Percentiles rank a stretch among this genome's conserved stretches.
These are phyloP conservation scores for Naegleria fowleri DNA, from an alignment of 208 protist genomes.

Conservation along the genomic window DNA sequence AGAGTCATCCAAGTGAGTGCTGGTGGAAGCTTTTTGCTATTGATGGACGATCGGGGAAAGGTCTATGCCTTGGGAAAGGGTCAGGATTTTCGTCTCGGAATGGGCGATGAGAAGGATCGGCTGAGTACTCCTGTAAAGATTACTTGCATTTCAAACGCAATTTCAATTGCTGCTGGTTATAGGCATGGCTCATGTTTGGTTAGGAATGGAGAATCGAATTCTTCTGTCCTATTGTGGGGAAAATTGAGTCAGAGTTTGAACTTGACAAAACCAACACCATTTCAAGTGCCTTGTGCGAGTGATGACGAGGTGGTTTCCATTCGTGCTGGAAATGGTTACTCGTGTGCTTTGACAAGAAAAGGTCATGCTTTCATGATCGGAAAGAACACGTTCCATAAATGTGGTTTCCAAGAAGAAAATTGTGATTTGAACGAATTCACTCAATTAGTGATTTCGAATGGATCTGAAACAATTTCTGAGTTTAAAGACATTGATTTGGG, in stretches of 20 bases:
- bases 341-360: background rate
- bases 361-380: background rate
- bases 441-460: background rate
- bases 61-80: no score
- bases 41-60: no score
- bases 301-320: background rate
- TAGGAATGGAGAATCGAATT: background rate
- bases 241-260: background rate
- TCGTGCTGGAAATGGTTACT: background rate
- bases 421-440: background rate
- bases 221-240: background rate
- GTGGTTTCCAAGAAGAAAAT: background rate
- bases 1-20: no score
- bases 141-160: background rate
- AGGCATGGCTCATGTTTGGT: background rate
- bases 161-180: background rate
- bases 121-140: background rate
- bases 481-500: background rate
- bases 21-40: no score
- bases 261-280: background rate
- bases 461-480: background rate
- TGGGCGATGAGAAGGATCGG: background rate
- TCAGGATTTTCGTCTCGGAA: no score
- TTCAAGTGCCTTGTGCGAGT: background rate
- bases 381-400: background rate